A percentile compares a stretch with the other conserved stretches of the same genome.
These are phyloP conservation scores for Sindora glabra DNA, from an alignment of 306 rosid species.

Conservation along the genomic window DNA sequence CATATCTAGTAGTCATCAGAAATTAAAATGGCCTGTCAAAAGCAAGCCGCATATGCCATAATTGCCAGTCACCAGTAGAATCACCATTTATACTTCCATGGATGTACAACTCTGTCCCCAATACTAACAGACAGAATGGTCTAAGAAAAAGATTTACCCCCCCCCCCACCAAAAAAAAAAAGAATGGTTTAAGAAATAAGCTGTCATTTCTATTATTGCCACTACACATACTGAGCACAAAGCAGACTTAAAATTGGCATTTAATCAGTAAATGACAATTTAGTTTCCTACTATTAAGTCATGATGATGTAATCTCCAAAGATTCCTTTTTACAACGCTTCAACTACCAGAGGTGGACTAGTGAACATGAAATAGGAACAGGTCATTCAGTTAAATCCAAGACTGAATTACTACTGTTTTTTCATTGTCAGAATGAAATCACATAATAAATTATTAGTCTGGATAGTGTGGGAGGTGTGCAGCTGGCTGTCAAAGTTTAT, in stretches of 20 bases:
- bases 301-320: background rate
- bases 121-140: background rate
- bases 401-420: background rate
- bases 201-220: background rate
- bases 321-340: background rate
- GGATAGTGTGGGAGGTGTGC: background rate
- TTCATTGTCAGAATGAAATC: background rate
- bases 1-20: too few species aligned
- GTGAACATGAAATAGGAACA: too few species aligned
- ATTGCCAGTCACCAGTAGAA: background rate
- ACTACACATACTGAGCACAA: background rate
- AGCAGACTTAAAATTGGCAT: background rate
- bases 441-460: background rate
- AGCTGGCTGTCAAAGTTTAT: background rate
- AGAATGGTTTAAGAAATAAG: background rate
- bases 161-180: too few species aligned
- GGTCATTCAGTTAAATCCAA: too few species aligned
- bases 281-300: background rate
- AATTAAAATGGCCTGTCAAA: background rate
- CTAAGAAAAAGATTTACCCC: too few species aligned
- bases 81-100: background rate
- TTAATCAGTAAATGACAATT: background rate
- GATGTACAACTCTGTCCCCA: background rate
- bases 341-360: background rate
- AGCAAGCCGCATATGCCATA: background rate